phyloP scores from a whole-genome alignment of 1,284 basidiomycete species.

The Trametes pubescens region DNA sequence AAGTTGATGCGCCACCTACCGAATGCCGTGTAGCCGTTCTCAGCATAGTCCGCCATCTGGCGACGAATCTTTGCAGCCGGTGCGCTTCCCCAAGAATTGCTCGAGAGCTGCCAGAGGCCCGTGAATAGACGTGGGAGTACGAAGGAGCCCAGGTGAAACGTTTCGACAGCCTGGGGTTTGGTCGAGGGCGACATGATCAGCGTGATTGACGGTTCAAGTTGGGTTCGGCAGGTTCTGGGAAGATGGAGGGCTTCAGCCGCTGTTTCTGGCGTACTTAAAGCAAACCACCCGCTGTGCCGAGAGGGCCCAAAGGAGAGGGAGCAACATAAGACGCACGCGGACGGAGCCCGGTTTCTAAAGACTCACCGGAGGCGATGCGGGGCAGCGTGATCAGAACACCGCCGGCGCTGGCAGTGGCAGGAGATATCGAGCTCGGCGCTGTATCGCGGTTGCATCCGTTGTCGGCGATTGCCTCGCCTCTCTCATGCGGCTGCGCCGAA shows the following conservation, averaged over 20 bases:
- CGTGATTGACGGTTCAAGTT: constrained; percentile 6
- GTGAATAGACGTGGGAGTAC: constrained; percentile 73
- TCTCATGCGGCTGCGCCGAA: constrained; percentile 1
- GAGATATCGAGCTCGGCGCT: constrained; percentile 20
- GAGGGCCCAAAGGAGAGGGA: not conserved
- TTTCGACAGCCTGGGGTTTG: constrained; percentile 30
- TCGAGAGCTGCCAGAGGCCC: constrained; percentile 85
- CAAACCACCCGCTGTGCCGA: not conserved
- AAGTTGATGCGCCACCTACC: constrained; percentile 16
- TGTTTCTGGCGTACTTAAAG: constrained; percentile 17
- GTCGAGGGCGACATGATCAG: constrained; percentile 20
- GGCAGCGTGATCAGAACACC: constrained; percentile 13
- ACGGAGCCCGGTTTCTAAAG: constrained; percentile 24
- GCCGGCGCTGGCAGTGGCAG: constrained; percentile 5
- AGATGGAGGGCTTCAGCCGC: not conserved
- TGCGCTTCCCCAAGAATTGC: constrained; percentile 83
- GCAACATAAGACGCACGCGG: constrained; percentile 10
- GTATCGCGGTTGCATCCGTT: not conserved
- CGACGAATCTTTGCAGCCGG: constrained; percentile 69
- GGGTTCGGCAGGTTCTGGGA: constrained; percentile 9
- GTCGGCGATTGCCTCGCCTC: not conserved
- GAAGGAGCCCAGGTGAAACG: constrained; percentile 67
- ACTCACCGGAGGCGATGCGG: constrained; percentile 20
- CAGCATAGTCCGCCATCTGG: constrained; percentile 70
- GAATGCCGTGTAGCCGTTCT: constrained; percentile 75